phyloP scores from a whole-genome alignment of 768 basidiomycete genomes.

The Strobilomyces dryophilus region DNA sequence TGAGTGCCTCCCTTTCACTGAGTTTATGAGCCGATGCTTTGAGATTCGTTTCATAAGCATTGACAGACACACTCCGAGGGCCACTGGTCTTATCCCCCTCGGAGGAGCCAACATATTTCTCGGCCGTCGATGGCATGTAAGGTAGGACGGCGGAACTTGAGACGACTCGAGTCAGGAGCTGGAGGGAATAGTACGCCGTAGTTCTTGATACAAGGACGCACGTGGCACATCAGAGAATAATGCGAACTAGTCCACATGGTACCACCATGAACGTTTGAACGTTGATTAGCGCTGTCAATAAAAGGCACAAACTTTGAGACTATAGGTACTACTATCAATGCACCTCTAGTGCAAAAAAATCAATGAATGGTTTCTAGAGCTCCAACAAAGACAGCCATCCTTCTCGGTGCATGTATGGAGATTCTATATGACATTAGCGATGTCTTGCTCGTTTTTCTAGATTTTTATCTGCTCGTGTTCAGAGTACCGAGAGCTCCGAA shows the following conservation, averaged over 20 bases:
- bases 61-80: slow-evolving; percentile 18
- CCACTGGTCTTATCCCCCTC: slow-evolving; percentile 8
- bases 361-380: no score
- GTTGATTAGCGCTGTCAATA: slow-evolving; percentile 5
- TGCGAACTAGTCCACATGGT: neutral
- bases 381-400: no score
- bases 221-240: slow-evolving; percentile 12
- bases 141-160: neutral
- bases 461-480: no score
- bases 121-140: slow-evolving; percentile 4
- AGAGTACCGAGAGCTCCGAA: no score
- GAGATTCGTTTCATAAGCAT: slow-evolving; percentile 21
- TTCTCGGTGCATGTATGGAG: no score
- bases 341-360: no score
- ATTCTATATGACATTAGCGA: no score
- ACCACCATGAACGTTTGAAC: neutral
- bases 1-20: slow-evolving; percentile 42
- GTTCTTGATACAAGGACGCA: slow-evolving; percentile 26
- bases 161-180: neutral
- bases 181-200: neutral
- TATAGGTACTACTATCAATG: no score
- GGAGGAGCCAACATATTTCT: slow-evolving; percentile 11
- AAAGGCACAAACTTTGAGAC: slow-evolving; percentile 8
- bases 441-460: no score
- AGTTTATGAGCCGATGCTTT: slow-evolving; percentile 23